Evolutionary conservation across 2,329 filamentous ascomycete genomes (phyloP), one percentile per base, ranked within the genome.

Genomic region (Epicoccum sorghinum): DNA sequence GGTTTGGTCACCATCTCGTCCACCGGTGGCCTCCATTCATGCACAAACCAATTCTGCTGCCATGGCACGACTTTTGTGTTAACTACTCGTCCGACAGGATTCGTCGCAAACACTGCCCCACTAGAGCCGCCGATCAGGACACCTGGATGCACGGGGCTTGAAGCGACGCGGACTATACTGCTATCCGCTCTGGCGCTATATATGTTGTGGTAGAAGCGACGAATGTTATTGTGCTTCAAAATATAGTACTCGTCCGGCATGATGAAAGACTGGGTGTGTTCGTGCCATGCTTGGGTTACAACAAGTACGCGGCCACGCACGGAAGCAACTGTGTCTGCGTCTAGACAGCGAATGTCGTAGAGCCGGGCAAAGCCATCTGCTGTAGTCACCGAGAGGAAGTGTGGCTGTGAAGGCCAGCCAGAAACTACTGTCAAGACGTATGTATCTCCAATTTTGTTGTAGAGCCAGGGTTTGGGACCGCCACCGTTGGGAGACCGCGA

Each of bases 31-130:
- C 77, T 65, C 82, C 83, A 87, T 50, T 86, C 82, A 60, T 86
- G 83, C 23, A 74, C 68, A 59, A 86, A 86, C 81, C 84, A 85
- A 6, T 73, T 79, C 58, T 84, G 82, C 52, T 83, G 78, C 75
- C 78, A 84, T 9, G 80, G 77, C 7, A 76, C 72, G 8, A 77
- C 76, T 58, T 83, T 85, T 12, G 75, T 69, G 50, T 81, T 79
- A 14, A 82, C 58, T 3, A 84, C 67, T 38, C 80, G 78, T 8
- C 77, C 75, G 32, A 85, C 66, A 0, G 82, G 80, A 60, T 85
- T 86, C 2, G 77, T 79, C 1, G 76, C 77, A 7, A 78, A 66
- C 0, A 84, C 80, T 14, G 77, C 76, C 0, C 85, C 85, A 35
- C 79, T 78, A 0, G 79, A 77, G 22, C 78, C 80, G 0, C 82